Evolutionary conservation across 441 rosid genomes (phyloP).

Genomic region (Raphanus hybrid): DNA sequence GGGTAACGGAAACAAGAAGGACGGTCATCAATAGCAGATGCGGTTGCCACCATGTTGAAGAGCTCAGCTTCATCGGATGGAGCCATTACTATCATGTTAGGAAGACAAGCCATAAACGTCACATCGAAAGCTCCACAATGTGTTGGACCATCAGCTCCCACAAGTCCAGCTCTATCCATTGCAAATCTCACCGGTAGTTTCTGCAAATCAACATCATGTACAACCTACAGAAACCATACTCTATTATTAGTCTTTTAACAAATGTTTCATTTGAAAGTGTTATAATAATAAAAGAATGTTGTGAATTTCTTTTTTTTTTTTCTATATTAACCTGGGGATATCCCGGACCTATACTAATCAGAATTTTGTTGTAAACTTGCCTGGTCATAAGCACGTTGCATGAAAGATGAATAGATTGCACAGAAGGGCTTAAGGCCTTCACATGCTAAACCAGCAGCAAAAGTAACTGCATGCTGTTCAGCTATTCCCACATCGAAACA

Average conservation of each 20-base stretch:
- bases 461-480: slow-evolving; percentile 97
- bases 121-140: slow-evolving; percentile 96
- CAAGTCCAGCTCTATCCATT: slow-evolving; percentile 94
- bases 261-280: neutral
- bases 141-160: slow-evolving; percentile 97
- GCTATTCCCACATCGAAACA: slow-evolving; percentile 97
- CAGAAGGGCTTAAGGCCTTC: slow-evolving; percentile 95
- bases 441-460: slow-evolving; percentile 95
- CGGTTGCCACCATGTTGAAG: slow-evolving; percentile 94
- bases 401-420: slow-evolving; percentile 88
- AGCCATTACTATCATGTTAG: slow-evolving; percentile 98
- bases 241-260: slow-evolving; percentile 1
- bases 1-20: slow-evolving; percentile 97
- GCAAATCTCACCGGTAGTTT: slow-evolving; percentile 94
- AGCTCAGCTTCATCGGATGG: slow-evolving; percentile 97
- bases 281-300: neutral
- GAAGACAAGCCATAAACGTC: slow-evolving; percentile 95
- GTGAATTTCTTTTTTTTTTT: neutral
- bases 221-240: slow-evolving; percentile 57
- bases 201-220: slow-evolving; percentile 94
- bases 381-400: slow-evolving; percentile 98
- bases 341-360: too few species aligned
- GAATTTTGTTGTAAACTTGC: slow-evolving; percentile 43
- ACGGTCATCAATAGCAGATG: slow-evolving; percentile 83
- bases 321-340: too few species aligned